Conservation (phyloP, 768 basidiomycete genomes). For the Naematelia aurantialba region DNA sequence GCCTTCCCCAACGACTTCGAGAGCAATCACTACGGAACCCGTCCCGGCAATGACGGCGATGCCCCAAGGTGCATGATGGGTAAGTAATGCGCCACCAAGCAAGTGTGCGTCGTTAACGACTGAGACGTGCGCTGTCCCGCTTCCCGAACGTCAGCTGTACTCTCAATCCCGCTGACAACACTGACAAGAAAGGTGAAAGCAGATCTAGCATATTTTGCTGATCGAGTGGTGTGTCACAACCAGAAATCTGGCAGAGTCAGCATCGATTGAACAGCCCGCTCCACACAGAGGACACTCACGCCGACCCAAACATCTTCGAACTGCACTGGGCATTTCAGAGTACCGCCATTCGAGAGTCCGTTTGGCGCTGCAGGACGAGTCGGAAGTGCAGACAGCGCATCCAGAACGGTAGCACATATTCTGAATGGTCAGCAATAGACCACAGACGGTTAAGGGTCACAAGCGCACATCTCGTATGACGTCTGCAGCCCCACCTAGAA, state of each 20-base stretch:
- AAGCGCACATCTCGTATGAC: slow-evolving; percentile 17
- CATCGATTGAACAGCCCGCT: background rate
- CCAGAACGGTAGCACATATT: slow-evolving; percentile 19
- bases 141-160: slow-evolving; percentile 1
- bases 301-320: slow-evolving; percentile 31
- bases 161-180: background rate
- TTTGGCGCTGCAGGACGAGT: background rate
- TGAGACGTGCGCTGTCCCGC: slow-evolving; percentile 53
- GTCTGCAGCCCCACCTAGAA: slow-evolving; percentile 19
- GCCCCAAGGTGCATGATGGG: slow-evolving; percentile 57
- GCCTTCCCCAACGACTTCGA: slow-evolving; percentile 19
- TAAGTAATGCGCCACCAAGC: slow-evolving; percentile 70
- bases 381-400: slow-evolving; percentile 19
- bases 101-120: slow-evolving; percentile 81
- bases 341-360: background rate
- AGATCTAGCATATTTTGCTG: slow-evolving; percentile 16
- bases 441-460: background rate
- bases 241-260: slow-evolving; percentile 21
- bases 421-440: slow-evolving; percentile 32
- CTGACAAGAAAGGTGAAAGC: slow-evolving; percentile 28
- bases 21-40: slow-evolving; percentile 61
- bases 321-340: slow-evolving; percentile 5
- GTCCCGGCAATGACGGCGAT: slow-evolving; percentile 77
- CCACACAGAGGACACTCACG: too few species aligned
- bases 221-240: slow-evolving; percentile 29